Base-by-base conservation (phyloP, 768 basidiomycete species). In the Russula brevipes region DNA sequence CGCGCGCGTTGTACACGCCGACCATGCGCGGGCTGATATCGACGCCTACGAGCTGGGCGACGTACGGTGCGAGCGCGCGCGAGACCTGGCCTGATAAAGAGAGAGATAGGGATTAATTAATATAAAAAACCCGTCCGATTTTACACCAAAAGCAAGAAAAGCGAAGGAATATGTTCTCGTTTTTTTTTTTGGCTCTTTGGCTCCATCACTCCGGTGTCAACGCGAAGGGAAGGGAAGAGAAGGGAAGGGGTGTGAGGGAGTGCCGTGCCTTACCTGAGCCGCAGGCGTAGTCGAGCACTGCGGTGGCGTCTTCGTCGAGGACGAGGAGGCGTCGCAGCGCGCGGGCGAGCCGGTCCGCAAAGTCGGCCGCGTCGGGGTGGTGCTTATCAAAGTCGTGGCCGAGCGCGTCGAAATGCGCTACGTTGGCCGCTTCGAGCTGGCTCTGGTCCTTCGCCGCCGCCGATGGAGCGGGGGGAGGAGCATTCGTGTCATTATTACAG, bases 21-120 rank as follows among this genome's bases (percentile, higher is more conserved):
- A 91, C 86, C 77, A 85, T 82, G 1, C 74, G 80, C 65, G 85
- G 83, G 73, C 85, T 89, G 70, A 91, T 87, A 70, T 92, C 91
- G 16, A 88, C 83, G 10, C 89, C 90, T 16, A 90, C 73, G 64
- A 91, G 80, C 36, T 77, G 77, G 70, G 83, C 86, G 51, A 81
- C 80, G 66, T 87, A 75, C 1, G 83, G 77, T 0, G 82, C 83
- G 30, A 91, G 78, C 47, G 81, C 79, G 65, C 82, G 79, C 2
- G 89, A 85, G 16, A 89, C 72, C 24, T 84, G 72, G 16, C 90
- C 90, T 91, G 41, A 33, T 3, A 10, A 38, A 49, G 30, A 3
- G 0, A 19, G 19, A 41, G 0, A 19, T 4, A 42, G 41, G 4
- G 41, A 12, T 24, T 24, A 24, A 24, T 24, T 24, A 24, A 24